Percentiles rank a stretch among this genome's conserved stretches.
Evolutionary conservation across 1,284 basidiomycete genomes (phyloP).

Genomic region (Bjerkandera adusta): DNA sequence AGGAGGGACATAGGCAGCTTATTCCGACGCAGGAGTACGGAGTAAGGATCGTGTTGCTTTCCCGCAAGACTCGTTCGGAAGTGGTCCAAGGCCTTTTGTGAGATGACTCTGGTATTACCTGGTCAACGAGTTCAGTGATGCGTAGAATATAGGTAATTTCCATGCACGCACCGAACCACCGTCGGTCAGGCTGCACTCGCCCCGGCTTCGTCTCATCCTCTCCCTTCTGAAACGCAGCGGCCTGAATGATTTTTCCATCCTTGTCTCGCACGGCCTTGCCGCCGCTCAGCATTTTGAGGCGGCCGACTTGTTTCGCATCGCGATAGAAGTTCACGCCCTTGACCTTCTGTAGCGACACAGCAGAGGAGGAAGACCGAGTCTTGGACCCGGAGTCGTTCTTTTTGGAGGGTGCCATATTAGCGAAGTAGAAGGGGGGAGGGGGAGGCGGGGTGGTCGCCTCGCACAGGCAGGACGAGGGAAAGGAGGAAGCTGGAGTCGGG

Average conservation of each 20-base stretch:
- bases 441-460: neutral
- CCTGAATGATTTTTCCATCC: conserved; percentile 88
- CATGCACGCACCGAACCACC: conserved; percentile 86
- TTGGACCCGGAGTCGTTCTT: conserved; percentile 42
- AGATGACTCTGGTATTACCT: conserved; percentile 98
- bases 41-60: conserved; percentile 91
- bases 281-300: conserved; percentile 88
- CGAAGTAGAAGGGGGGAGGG: neutral
- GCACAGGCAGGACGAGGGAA: neutral
- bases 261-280: conserved; percentile 87
- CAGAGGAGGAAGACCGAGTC: conserved; percentile 48
- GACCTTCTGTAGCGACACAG: conserved; percentile 63
- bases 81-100: conserved; percentile 93
- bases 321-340: conserved; percentile 95
- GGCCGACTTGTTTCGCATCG: conserved; percentile 81
- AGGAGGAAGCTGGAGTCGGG: too few relatives aligned
- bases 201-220: conserved; percentile 88
- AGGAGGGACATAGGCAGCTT: conserved; percentile 94
- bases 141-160: neutral
- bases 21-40: conserved; percentile 87
- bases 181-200: conserved; percentile 86
- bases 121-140: conserved; percentile 1
- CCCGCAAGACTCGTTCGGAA: conserved; percentile 84
- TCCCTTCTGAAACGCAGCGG: conserved; percentile 90
- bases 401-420: conserved; percentile 56